A percentile compares a stretch with the other conserved stretches of the same genome.
phyloP scores from a whole-genome alignment of 2,329 filamentous ascomycete genomes.

The Ascosphaera apis region DNA sequence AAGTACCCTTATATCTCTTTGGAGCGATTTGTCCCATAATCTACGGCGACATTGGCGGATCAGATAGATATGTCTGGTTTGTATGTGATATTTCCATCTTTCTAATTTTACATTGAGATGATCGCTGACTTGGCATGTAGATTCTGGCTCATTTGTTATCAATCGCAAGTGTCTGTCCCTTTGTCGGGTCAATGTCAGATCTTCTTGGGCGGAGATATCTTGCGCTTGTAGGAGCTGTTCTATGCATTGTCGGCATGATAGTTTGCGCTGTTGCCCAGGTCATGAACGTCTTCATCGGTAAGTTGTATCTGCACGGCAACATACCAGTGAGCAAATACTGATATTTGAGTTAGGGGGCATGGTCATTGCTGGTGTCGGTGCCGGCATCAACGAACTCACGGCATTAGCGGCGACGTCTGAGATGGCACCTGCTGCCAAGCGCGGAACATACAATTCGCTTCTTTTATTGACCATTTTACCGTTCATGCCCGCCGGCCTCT shows the following conservation, averaged over 20 bases:
- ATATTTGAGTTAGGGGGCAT: conserved; percentile 21
- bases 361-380: conserved; percentile 39
- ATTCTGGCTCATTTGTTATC: conserved; percentile 30
- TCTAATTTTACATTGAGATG: neutral
- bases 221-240: conserved; percentile 28
- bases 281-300: conserved; percentile 41
- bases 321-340: conserved; percentile 1
- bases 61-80: conserved; percentile 39
- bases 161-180: conserved; percentile 33
- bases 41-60: conserved; percentile 36
- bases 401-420: conserved; percentile 45
- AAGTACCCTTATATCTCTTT: conserved; percentile 34
- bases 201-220: conserved; percentile 38
- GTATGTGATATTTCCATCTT: conserved; percentile 9
- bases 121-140: conserved; percentile 6
- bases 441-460: conserved; percentile 37
- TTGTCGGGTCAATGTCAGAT: conserved; percentile 44
- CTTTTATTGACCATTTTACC: conserved; percentile 39
- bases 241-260: conserved; percentile 36
- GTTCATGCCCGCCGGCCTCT: conserved; percentile 39
- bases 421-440: conserved; percentile 40
- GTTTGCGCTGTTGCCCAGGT: conserved; percentile 31
- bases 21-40: conserved; percentile 16
- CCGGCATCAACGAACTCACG: conserved; percentile 45
- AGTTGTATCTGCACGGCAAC: conserved; percentile 3